Conservation (phyloP, 176 grass and related monocot genomes). For the Oryza meridionalis region DNA sequence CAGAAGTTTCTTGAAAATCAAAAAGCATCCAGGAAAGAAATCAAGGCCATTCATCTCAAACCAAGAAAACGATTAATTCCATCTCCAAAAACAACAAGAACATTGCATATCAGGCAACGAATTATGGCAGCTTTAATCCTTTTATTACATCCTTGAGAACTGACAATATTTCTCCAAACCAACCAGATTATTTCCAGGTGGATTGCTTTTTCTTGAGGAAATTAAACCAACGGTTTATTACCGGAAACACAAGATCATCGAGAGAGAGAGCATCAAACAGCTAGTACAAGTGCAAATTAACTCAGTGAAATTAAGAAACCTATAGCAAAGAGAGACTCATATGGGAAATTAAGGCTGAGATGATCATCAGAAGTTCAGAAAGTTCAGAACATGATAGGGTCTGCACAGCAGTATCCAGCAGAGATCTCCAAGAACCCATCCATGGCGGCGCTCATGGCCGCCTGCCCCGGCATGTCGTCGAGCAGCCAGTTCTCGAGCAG, state of each 20-base stretch:
- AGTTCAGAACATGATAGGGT: constrained; percentile 61
- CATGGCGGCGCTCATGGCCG: constrained; percentile 44
- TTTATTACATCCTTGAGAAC: constrained; percentile 38
- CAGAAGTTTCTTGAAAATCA: background rate
- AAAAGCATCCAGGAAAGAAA: background rate
- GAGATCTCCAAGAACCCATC: constrained; percentile 49
- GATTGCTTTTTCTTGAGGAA: constrained; percentile 26
- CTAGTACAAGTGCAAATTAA: constrained; percentile 12
- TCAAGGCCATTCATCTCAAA: too few species aligned
- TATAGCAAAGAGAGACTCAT: background rate
- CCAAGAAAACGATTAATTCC: background rate
- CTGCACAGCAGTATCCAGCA: constrained; percentile 46
- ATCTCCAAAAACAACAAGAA: background rate
- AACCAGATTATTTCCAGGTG: constrained; percentile 33
- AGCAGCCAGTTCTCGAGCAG: constrained; percentile 64
- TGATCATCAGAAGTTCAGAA: background rate
- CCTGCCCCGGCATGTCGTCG: constrained; percentile 52
- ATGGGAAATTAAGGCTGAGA: constrained; percentile 12
- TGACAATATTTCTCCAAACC: constrained; percentile 31
- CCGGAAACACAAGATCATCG: constrained; percentile 44
- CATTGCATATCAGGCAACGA: background rate
- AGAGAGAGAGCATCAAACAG: background rate
- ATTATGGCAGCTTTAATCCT: background rate
- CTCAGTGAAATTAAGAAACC: constrained; percentile 4
- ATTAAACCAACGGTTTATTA: constrained; percentile 45